A percentile compares a stretch with the other conserved stretches of the same genome.
Evolutionary conservation across 2,329 filamentous ascomycete species (phyloP).

Genomic region (Podosphaera aphanis): DNA sequence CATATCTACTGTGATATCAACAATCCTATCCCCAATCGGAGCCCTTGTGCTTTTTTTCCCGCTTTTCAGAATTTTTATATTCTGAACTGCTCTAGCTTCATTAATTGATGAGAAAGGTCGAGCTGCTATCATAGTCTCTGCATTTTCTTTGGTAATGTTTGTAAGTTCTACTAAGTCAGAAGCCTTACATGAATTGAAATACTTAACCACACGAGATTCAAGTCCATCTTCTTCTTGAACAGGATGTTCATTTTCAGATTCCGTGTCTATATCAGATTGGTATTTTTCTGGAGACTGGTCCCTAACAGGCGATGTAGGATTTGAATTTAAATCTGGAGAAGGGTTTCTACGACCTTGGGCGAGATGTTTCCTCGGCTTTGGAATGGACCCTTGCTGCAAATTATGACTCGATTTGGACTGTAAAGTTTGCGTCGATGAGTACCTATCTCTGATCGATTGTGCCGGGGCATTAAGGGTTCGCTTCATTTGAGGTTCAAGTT

Average conservation of each 20-base stretch:
- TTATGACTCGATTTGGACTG: constrained; percentile 4
- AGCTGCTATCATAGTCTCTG: constrained; percentile 44
- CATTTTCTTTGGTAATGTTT: constrained; percentile 43
- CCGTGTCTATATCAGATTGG: constrained; percentile 15
- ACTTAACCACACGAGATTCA: constrained; percentile 41
- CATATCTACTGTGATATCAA: constrained; percentile 48
- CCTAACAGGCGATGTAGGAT: constrained; percentile 8
- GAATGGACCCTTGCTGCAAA: constrained; percentile 6
- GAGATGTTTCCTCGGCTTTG: constrained; percentile 15
- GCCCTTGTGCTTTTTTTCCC: constrained; percentile 24
- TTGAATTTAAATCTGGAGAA: constrained; percentile 4
- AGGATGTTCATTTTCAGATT: constrained; percentile 6
- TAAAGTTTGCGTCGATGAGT: constrained; percentile 23
- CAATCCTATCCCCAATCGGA: constrained; percentile 40
- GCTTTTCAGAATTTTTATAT: constrained; percentile 23
- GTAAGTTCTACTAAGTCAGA: constrained; percentile 66
- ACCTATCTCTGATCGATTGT: constrained; percentile 34
- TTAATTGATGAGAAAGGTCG: constrained; percentile 50
- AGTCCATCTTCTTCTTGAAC: constrained; percentile 20
- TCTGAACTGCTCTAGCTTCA: constrained; percentile 40
- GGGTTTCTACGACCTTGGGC: constrained; percentile 14
- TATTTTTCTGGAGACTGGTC: constrained; percentile 5
- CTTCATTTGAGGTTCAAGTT: constrained; percentile 25
- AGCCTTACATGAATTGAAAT: constrained; percentile 58
- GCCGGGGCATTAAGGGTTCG: constrained; percentile 29